Evolutionary conservation across 768 basidiomycete species (phyloP).

Genomic region (Pilatotrama ljubarskyi): DNA sequence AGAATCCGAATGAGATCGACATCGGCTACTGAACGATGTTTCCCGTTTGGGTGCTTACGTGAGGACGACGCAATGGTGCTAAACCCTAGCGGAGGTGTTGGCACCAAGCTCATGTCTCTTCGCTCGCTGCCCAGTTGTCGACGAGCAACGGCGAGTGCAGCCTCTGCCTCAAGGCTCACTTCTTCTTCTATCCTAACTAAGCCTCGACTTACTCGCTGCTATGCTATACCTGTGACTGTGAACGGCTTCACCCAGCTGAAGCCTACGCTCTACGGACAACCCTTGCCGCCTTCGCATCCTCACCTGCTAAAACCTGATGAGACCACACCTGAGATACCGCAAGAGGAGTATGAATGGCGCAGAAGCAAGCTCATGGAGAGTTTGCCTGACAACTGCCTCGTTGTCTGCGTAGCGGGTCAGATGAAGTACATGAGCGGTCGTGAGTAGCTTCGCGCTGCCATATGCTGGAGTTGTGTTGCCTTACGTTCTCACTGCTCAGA

Average conservation of each 20-base stretch:
- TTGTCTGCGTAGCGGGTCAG: conserved; percentile 75
- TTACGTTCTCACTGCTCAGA: conserved; percentile 39
- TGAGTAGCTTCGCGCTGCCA: conserved; percentile 40
- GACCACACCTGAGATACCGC: conserved; percentile 79
- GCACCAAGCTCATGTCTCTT: conserved; percentile 12
- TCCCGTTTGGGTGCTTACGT: neutral
- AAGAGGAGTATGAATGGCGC: conserved; percentile 74
- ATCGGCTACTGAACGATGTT: neutral
- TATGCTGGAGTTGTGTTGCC: conserved; percentile 9
- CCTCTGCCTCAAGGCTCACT: conserved; percentile 1
- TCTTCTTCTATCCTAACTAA: neutral
- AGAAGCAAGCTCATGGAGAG: conserved; percentile 68
- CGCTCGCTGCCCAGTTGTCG: conserved; percentile 13
- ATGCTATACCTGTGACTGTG: conserved; percentile 36
- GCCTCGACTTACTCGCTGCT: conserved; percentile 9
- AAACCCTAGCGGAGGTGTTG: neutral
- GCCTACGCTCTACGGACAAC: conserved; percentile 81
- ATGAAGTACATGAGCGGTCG: conserved; percentile 86
- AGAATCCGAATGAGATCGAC: no score
- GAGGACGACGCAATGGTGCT: neutral
- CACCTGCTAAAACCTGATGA: conserved; percentile 59
- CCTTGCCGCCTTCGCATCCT: conserved; percentile 74
- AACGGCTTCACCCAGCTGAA: conserved; percentile 41
- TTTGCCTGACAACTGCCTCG: conserved; percentile 71
- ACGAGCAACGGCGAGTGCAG: conserved; percentile 14